Percentiles rank a stretch among this genome's conserved stretches.
Evolutionary conservation across 169 alveolate genomes (phyloP).

Genomic region (Hepatocystis sp.): DNA sequence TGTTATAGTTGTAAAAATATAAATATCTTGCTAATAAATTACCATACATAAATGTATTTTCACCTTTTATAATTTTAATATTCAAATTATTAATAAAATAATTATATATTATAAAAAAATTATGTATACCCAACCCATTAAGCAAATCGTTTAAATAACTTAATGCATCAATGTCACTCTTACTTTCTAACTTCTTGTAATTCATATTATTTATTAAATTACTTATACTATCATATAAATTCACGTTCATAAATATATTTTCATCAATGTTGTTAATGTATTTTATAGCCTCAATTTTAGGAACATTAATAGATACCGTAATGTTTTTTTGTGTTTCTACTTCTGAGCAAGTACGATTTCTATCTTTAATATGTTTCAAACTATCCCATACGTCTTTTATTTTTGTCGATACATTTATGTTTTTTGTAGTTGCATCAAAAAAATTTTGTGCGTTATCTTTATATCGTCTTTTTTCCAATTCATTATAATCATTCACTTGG

Average conservation of each 20-base stretch:
- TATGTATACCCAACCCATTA: slow-evolving; percentile 58
- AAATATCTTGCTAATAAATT: slow-evolving; percentile 46
- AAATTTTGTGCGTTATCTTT: not conserved
- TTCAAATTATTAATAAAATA: slow-evolving; percentile 67
- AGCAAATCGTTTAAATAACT: slow-evolving; percentile 36
- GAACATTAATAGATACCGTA: slow-evolving; percentile 48
- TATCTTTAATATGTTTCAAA: not conserved
- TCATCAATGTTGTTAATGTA: slow-evolving; percentile 74
- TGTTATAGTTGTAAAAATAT: slow-evolving; percentile 68
- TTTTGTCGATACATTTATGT: not conserved
- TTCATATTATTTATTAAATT: slow-evolving; percentile 60
- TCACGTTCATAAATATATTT: slow-evolving; percentile 73
- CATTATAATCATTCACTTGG: too few relatives aligned
- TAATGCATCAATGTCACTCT: slow-evolving; percentile 66
- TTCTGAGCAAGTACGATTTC: not conserved
- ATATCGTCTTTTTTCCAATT: not conserved
- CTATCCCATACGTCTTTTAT: not conserved
- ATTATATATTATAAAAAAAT: slow-evolving; percentile 68
- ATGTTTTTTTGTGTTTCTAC: slow-evolving; percentile 5
- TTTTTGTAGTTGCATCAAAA: not conserved
- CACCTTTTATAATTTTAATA: slow-evolving; percentile 59
- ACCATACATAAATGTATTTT: slow-evolving; percentile 66
- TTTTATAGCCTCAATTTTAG: slow-evolving; percentile 61
- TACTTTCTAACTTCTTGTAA: slow-evolving; percentile 73
- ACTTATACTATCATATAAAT: slow-evolving; percentile 71